Evolutionary conservation across 2,329 filamentous ascomycete species (phyloP), one percentile per base, ranked within the genome.

Genomic region (Thyridium curvatum): DNA sequence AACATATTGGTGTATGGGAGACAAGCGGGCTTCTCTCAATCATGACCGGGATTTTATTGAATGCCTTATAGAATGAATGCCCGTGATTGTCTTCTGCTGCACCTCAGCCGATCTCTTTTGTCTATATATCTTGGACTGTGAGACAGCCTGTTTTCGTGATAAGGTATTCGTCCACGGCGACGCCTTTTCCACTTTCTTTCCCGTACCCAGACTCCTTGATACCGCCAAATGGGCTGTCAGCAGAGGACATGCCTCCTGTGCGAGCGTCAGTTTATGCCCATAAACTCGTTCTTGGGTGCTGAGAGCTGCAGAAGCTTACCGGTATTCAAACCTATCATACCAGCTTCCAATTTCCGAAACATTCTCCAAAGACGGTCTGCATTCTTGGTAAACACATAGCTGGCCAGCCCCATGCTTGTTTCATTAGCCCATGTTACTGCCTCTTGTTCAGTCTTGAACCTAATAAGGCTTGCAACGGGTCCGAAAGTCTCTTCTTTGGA

Each of bases 281-380:
- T n/a, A n/a, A n/a, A n/a, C n/a, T n/a, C n/a, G n/a, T n/a, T n/a
- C n/a, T n/a, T n/a, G n/a, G n/a, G n/a, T n/a, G n/a, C n/a, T n/a
- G n/a, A n/a, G n/a, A n/a, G n/a, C n/a, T n/a, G n/a, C n/a, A n/a
- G n/a, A n/a, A n/a, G n/a, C n/a, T n/a, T n/a, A n/a, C 13, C 21
- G 29, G 30, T 18, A 52, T 58, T 49, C 32, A 67, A 26, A 16
- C 62, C 65, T 14, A 68, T 64, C 59, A 66, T 61, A 37, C 65
- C 77, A 4, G 75, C 74, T 52, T 81, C 75, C 3, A 81, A 59
- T 40, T 71, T 74, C 55, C 79, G 75, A 41, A 78, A 67, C 46
- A 79, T 52, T 30, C 76, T 62, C 70, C 73, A 79, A 39, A 71
- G 62, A 2, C 76, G 65, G 50, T 78, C 72, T 9, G 75, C 60